Conservation (phyloP, 805 yeast genomes). For the Barnettozyma wickerhamii region DNA sequence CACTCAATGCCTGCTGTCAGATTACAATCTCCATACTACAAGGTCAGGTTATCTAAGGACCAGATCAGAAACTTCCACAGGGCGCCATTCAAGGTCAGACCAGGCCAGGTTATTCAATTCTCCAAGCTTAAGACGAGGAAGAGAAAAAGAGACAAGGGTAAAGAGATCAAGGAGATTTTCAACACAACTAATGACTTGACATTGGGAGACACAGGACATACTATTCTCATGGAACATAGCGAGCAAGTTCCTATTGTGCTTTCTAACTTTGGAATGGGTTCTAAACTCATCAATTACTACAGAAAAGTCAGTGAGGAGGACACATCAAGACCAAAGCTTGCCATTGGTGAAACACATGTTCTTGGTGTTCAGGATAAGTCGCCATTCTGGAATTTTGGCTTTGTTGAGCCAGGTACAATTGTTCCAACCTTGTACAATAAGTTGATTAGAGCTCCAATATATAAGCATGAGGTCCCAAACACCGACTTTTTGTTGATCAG, state of each 20-base stretch:
- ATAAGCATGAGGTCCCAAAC: conserved; percentile 70
- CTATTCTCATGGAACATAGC: conserved; percentile 80
- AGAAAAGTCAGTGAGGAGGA: conserved; percentile 81
- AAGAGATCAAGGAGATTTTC: conserved; percentile 71
- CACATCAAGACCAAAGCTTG: conserved; percentile 76
- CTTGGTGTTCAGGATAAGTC: conserved; percentile 94
- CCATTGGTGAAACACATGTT: conserved; percentile 92
- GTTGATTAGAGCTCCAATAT: conserved; percentile 88
- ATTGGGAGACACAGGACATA: conserved; percentile 73
- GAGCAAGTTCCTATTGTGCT: conserved; percentile 84
- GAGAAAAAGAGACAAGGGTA: conserved; percentile 85
- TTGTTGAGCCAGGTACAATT: conserved; percentile 88
- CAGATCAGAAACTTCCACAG: conserved; percentile 79
- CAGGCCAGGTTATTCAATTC: conserved; percentile 74
- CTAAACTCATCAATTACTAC: conserved; percentile 88
- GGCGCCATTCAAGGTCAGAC: conserved; percentile 67
- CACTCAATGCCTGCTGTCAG: conserved; percentile 86
- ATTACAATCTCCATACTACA: conserved; percentile 87
- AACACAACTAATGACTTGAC: conserved; percentile 71
- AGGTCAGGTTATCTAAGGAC: conserved; percentile 63
- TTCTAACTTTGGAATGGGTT: conserved; percentile 93
- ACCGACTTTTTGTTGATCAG: conserved; percentile 83
- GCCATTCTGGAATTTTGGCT: conserved; percentile 98
- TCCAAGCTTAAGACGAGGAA: conserved; percentile 73
- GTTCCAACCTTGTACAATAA: conserved; percentile 93